Evolutionary conservation across 2,329 filamentous ascomycete genomes (phyloP).

Genomic region (Fusarium acutatum): DNA sequence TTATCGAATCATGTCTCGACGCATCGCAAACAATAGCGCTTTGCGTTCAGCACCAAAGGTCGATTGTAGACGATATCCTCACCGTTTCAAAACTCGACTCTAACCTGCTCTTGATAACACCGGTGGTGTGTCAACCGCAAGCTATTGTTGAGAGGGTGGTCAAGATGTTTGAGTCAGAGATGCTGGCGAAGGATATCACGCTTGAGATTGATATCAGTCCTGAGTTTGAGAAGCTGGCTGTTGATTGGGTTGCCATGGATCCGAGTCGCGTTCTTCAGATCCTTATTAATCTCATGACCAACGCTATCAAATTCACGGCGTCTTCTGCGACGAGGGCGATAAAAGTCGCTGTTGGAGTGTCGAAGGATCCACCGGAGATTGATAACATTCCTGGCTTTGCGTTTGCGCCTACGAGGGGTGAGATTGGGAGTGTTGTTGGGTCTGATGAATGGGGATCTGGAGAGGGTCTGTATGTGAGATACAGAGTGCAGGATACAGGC

Average conservation of each 20-base stretch:
- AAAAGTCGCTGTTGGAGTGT: slow-evolving; percentile 60
- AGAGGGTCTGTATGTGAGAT: slow-evolving; percentile 48
- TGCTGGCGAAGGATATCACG: slow-evolving; percentile 71
- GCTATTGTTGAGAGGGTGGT: slow-evolving; percentile 70
- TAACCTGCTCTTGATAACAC: slow-evolving; percentile 75
- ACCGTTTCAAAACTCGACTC: slow-evolving; percentile 79
- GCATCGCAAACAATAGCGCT: slow-evolving; percentile 78
- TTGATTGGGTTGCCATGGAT: slow-evolving; percentile 72
- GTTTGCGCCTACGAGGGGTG: slow-evolving; percentile 6
- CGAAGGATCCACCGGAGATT: slow-evolving; percentile 18
- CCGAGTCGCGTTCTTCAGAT: slow-evolving; percentile 80
- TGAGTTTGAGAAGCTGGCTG: slow-evolving; percentile 64
- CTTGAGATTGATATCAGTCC: slow-evolving; percentile 68
- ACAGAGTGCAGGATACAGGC: slow-evolving; percentile 72
- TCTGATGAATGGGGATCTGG: slow-evolving; percentile 46
- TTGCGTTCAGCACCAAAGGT: slow-evolving; percentile 80
- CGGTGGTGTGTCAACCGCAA: slow-evolving; percentile 71
- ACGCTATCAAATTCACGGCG: slow-evolving; percentile 80
- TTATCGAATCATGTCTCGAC: slow-evolving; percentile 69
- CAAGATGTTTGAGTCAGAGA: slow-evolving; percentile 79
- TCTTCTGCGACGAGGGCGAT: slow-evolving; percentile 48
- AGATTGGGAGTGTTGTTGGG: slow-evolving; percentile 8
- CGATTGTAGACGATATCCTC: slow-evolving; percentile 76
- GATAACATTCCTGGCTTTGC: background rate
- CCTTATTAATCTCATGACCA: slow-evolving; percentile 79